Base-by-base conservation (phyloP, 1,139 yeast species). In the Meyerozyma carpophila region DNA sequence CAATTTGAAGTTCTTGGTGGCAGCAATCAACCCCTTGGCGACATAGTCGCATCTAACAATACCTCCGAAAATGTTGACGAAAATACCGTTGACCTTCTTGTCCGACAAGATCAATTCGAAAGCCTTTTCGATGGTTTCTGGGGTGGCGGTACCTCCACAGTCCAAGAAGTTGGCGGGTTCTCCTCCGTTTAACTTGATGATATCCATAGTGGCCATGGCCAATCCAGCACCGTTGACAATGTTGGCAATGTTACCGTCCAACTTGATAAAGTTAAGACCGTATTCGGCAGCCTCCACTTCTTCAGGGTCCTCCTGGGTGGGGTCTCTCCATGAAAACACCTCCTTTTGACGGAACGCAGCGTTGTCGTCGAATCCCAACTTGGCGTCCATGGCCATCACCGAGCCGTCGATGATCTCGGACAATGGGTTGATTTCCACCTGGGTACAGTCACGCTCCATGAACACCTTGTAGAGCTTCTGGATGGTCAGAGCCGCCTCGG, bases 151-250 rank as follows among this genome's bases (percentile, higher is more conserved):
- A 76, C 99, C 99, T 77, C 99, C 99, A 72, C 97, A 93, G 76
- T 93, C 99, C 68, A 93, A 81, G 81, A 93, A 93, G 79, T 93
- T 93, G 55, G 98, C 99, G 59, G 99, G 99, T 59, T 83, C 89
- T 68, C 99, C 99, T 61, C 98, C 98, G 75, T 90, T 87, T 61
- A 94, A 81, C 77, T 94, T 91, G 77, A 93, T 89, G 67, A 94
- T 95, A 71, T 93, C 99, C 98, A 93, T 91, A 55, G 99, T 93
- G 60, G 99, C 98, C 99, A 93, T 93, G 61, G 99, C 99, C 63
- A 93, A 82, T 71, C 99, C 99, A 47, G 99, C 99, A 76, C 99
- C 99, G 70, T 93, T 93, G 65, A 93, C 99, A 54, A 93, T 79
- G 77, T 96, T 93, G 61, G 98, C 99, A 63, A 93, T 91, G 78